Evolutionary conservation across 2,329 filamentous ascomycete species (phyloP).

Genomic region (Talaromyces sp.): DNA sequence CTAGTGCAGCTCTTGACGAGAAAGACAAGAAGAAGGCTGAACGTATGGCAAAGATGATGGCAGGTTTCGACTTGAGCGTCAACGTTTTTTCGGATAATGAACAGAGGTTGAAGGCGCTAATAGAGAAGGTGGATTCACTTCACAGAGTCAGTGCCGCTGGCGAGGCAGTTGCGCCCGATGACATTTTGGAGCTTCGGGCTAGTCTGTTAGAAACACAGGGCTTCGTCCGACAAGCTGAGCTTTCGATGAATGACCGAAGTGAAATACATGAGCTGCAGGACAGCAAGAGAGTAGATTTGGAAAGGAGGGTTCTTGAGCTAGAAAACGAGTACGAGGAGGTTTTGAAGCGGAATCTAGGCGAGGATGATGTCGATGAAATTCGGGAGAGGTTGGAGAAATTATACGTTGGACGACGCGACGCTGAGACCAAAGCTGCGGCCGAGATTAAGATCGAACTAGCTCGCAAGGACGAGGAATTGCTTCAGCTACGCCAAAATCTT

Average conservation of each 20-base stretch:
- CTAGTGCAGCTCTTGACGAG: slow-evolving; percentile 82
- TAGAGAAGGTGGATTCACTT: slow-evolving; percentile 76
- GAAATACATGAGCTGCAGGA: slow-evolving; percentile 63
- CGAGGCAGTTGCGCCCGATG: slow-evolving; percentile 75
- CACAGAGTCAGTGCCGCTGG: slow-evolving; percentile 73
- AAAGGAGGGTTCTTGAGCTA: slow-evolving; percentile 68
- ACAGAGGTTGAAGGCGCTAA: slow-evolving; percentile 74
- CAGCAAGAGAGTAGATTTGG: slow-evolving; percentile 67
- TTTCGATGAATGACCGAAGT: slow-evolving; percentile 70
- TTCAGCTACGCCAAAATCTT: slow-evolving; percentile 73
- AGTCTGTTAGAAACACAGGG: slow-evolving; percentile 86
- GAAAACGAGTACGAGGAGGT: slow-evolving; percentile 83
- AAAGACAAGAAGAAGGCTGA: slow-evolving; percentile 99
- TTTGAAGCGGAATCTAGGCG: slow-evolving; percentile 72
- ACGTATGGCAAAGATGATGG: slow-evolving; percentile 99
- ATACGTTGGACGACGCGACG: slow-evolving; percentile 70
- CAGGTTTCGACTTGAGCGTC: slow-evolving; percentile 88
- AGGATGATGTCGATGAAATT: slow-evolving; percentile 77
- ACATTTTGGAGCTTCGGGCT: slow-evolving; percentile 71
- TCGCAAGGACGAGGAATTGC: slow-evolving; percentile 76
- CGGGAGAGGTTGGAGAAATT: slow-evolving; percentile 74
- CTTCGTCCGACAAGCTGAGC: slow-evolving; percentile 86
- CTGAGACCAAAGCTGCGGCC: slow-evolving; percentile 68
- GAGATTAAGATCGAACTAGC: slow-evolving; percentile 73
- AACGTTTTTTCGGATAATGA: slow-evolving; percentile 95